These are phyloP conservation scores for Xylaria bambusicola DNA, from an alignment of 495 filamentous ascomycete species.

Conservation along the genomic window DNA sequence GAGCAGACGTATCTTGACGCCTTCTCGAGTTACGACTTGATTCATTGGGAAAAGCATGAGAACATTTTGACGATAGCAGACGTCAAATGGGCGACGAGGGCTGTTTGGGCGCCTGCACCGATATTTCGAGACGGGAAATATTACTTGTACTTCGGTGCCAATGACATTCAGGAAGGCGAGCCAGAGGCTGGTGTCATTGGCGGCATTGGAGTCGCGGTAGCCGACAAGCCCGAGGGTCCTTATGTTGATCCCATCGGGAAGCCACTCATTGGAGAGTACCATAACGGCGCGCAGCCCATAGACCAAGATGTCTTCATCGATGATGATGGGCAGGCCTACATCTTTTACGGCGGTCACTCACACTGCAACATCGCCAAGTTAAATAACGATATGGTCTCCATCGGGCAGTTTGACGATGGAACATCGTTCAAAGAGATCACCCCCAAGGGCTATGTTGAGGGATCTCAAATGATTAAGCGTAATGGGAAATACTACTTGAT, in stretches of 20 bases:
- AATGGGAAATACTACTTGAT: slow-evolving; percentile 48
- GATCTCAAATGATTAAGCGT: slow-evolving; percentile 48
- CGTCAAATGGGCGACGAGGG: slow-evolving; percentile 49
- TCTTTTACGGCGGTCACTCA: slow-evolving; percentile 54
- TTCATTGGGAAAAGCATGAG: slow-evolving; percentile 44
- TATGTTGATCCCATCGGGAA: slow-evolving; percentile 47
- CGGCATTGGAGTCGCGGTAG: slow-evolving; percentile 49
- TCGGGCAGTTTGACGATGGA: slow-evolving; percentile 32
- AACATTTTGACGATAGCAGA: slow-evolving; percentile 42
- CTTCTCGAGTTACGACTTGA: slow-evolving; percentile 46
- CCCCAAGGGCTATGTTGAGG: slow-evolving; percentile 46
- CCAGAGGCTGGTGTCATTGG: slow-evolving; percentile 25
- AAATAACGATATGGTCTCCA: slow-evolving; percentile 47
- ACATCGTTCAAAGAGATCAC: slow-evolving; percentile 44
- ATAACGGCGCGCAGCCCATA: slow-evolving; percentile 49
- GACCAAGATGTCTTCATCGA: slow-evolving; percentile 55
- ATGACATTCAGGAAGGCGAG: slow-evolving; percentile 37
- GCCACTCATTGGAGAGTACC: slow-evolving; percentile 41
- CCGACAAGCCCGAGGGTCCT: slow-evolving; percentile 47
- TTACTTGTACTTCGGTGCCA: slow-evolving; percentile 52
- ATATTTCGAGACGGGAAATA: slow-evolving; percentile 50
- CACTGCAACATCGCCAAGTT: slow-evolving; percentile 48
- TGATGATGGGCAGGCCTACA: slow-evolving; percentile 49
- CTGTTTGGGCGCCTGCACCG: slow-evolving; percentile 54
- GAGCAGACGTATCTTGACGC: slow-evolving; percentile 53